Conservation (phyloP, 768 basidiomycete species). For the Clavaria fumosa region DNA sequence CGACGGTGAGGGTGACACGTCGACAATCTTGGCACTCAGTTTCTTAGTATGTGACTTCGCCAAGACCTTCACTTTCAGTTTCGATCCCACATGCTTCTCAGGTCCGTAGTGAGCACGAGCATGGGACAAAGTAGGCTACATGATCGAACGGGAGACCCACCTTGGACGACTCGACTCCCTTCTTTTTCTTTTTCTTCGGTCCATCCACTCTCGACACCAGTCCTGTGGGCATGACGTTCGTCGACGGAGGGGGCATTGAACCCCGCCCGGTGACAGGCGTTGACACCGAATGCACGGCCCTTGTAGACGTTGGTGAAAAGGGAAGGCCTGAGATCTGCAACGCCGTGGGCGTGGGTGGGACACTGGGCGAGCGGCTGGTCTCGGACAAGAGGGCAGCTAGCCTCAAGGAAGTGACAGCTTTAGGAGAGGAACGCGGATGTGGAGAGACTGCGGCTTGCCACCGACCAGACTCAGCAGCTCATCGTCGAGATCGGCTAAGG, state of each 20-base stretch:
- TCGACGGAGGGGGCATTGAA: constrained; percentile 44
- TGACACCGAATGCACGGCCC: constrained; percentile 4
- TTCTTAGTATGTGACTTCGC: constrained; percentile 20
- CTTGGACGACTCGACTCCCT: constrained; percentile 26
- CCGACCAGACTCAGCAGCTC: constrained; percentile 60
- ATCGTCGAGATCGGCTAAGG: constrained; percentile 48
- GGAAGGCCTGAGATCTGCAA: too few species aligned
- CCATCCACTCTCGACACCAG: too few species aligned
- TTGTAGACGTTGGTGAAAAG: neutral
- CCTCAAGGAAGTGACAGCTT: neutral
- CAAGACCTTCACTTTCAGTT: constrained; percentile 17
- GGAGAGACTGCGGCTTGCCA: constrained; percentile 19
- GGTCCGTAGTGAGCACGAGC: too few species aligned
- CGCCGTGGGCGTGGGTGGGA: too few species aligned
- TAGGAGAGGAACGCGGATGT: constrained; percentile 7
- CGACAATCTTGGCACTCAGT: constrained; percentile 15
- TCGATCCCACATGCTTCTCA: too few species aligned
- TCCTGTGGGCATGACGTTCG: constrained; percentile 13
- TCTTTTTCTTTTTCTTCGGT: too few species aligned
- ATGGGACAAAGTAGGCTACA: constrained; percentile 11
- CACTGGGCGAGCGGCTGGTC: too few species aligned
- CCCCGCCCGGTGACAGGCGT: constrained; percentile 27
- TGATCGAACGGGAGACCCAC: constrained; percentile 15
- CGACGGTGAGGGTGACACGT: constrained; percentile 9
- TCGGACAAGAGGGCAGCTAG: neutral